These are phyloP conservation scores for Mycotypha africana DNA, from an alignment of 371 early-diverging fungal genomes.

Conservation along the genomic window DNA sequence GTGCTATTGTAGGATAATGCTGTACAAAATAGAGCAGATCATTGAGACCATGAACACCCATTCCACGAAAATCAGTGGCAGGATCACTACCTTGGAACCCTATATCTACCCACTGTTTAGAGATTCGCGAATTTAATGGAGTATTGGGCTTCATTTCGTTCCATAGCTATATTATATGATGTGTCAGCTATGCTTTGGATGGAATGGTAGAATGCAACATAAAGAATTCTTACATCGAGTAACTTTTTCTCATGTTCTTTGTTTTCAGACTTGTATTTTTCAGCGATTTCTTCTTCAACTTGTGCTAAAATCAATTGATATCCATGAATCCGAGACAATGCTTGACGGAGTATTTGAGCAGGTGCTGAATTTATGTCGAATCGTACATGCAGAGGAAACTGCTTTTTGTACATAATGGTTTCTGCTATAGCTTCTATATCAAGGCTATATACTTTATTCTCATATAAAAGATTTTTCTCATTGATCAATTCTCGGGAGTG, in stretches of 20 bases:
- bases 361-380: slow-evolving; percentile 40
- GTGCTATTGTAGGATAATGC: slow-evolving; percentile 50
- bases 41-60: slow-evolving; percentile 77
- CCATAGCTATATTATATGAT: slow-evolving; percentile 66
- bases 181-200: neutral
- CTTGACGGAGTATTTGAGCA: slow-evolving; percentile 46
- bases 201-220: neutral
- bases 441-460: slow-evolving; percentile 29
- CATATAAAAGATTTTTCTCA: slow-evolving; percentile 48
- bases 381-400: slow-evolving; percentile 27
- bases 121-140: slow-evolving; percentile 39
- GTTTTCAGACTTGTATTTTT: slow-evolving; percentile 63
- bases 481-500: slow-evolving; percentile 47
- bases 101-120: slow-evolving; percentile 68
- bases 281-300: slow-evolving; percentile 59
- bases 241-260: slow-evolving; percentile 62
- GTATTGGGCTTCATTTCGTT: slow-evolving; percentile 58
- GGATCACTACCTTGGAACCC: slow-evolving; percentile 85
- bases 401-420: slow-evolving; percentile 45
- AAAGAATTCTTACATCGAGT: slow-evolving; percentile 35
- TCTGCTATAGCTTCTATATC: slow-evolving; percentile 29
- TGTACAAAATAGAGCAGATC: slow-evolving; percentile 68
- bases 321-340: slow-evolving; percentile 46
- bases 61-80: slow-evolving; percentile 85
- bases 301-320: slow-evolving; percentile 51